phyloP scores from a whole-genome alignment of 192 early-diverging fungal genomes.

The Gorgonomyces haynaldii region DNA sequence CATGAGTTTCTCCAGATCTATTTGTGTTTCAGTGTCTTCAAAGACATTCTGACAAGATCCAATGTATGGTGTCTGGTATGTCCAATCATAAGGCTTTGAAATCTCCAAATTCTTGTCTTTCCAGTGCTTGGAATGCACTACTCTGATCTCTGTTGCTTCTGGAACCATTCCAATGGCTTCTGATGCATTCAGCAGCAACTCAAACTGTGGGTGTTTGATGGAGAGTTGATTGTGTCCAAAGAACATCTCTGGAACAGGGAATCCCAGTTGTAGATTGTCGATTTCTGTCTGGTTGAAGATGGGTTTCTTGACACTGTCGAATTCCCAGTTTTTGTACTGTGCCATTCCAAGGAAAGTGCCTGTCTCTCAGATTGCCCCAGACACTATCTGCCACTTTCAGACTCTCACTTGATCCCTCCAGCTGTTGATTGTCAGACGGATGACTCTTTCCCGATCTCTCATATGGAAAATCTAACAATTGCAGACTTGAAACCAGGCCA shows the following conservation, averaged over 20 bases:
- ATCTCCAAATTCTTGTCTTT: constrained; percentile 65
- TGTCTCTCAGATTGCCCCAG: neutral
- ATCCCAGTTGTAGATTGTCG: constrained; percentile 1
- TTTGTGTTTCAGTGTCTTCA: constrained; percentile 11
- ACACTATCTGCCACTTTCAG: neutral
- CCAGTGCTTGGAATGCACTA: constrained; percentile 81
- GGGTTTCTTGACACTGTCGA: neutral
- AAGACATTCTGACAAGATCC: constrained; percentile 33
- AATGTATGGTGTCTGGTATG: constrained; percentile 72
- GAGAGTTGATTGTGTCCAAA: constrained; percentile 80
- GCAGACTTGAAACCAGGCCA: neutral
- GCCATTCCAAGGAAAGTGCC: neutral
- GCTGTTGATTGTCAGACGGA: neutral
- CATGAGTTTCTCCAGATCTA: constrained; percentile 70
- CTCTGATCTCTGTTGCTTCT: constrained; percentile 58
- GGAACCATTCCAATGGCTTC: constrained; percentile 63
- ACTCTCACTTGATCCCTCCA: too few relatives aligned
- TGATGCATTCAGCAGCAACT: constrained; percentile 49
- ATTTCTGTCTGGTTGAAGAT: neutral
- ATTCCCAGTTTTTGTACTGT: neutral
- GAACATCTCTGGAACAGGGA: constrained; percentile 92
- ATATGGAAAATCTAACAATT: neutral
- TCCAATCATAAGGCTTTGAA: constrained; percentile 97
- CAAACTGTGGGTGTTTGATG: constrained; percentile 39
- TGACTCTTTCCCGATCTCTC: neutral